phyloP scores from a whole-genome alignment of 441 rosid species.

The Brassica balearica region DNA sequence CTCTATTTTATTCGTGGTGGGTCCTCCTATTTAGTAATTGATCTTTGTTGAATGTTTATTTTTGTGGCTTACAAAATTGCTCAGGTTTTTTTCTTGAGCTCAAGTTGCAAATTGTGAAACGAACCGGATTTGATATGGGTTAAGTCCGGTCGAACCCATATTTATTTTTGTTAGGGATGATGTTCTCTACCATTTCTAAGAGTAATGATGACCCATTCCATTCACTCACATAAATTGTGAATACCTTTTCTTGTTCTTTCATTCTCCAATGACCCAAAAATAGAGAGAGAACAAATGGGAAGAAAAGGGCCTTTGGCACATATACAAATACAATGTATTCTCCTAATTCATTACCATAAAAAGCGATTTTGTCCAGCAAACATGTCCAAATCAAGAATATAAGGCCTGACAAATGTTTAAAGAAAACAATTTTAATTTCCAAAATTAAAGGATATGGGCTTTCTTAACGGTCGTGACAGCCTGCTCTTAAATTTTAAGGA shows the following conservation, averaged over 20 bases:
- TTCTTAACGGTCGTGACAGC: conserved; percentile 1
- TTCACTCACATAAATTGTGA: background rate
- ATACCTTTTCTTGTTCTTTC: background rate
- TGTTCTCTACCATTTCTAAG: conserved; percentile 6
- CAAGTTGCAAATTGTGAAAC: background rate
- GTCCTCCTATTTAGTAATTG: conserved; percentile 9
- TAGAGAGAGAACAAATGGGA: background rate
- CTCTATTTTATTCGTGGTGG: conserved; percentile 23
- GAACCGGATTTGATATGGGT: background rate
- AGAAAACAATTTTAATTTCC: background rate
- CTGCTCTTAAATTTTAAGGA: background rate
- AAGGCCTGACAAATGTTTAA: background rate
- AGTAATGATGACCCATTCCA: background rate
- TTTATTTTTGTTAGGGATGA: background rate
- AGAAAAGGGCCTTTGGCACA: background rate
- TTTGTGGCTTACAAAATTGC: conserved; percentile 25
- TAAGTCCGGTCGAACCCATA: background rate
- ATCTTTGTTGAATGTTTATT: background rate
- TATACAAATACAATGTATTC: background rate
- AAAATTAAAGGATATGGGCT: background rate
- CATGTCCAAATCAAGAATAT: background rate
- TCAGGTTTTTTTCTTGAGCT: background rate
- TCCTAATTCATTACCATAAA: background rate
- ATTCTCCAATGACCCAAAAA: background rate
- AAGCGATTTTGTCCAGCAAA: background rate